Evolutionary conservation across 345 rosid genomes (phyloP).

Genomic region (Litchi chinensis): DNA sequence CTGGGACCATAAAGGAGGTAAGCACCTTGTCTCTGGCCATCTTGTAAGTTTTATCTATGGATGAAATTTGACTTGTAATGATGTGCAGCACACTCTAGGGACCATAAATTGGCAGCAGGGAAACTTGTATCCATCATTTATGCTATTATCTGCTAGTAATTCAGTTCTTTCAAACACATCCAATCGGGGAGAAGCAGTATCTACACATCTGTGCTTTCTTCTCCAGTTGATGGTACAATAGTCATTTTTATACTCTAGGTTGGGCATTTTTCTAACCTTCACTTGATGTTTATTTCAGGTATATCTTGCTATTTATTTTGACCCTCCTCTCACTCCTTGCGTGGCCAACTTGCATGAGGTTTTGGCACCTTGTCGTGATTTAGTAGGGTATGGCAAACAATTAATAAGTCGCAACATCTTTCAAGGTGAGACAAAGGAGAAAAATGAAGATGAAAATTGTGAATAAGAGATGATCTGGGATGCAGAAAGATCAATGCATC

Average conservation of each 20-base stretch:
- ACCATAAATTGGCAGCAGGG: constrained; percentile 97
- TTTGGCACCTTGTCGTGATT: constrained; percentile 40
- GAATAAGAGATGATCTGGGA: constrained; percentile 93
- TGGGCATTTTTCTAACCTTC: constrained; percentile 16
- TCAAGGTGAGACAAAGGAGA: constrained; percentile 55
- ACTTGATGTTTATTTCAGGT: constrained; percentile 49
- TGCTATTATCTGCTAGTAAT: constrained; percentile 71
- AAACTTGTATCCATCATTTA: constrained; percentile 87
- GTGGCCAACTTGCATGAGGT: constrained; percentile 70
- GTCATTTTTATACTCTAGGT: constrained; percentile 15
- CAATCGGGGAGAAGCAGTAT: constrained; percentile 41
- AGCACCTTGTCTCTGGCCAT: constrained; percentile 18
- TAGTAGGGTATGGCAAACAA: constrained; percentile 36
- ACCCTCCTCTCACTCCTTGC: constrained; percentile 57
- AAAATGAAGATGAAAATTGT: constrained; percentile 73
- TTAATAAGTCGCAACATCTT: constrained; percentile 43
- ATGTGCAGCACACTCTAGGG: constrained; percentile 83
- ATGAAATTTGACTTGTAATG: constrained; percentile 25
- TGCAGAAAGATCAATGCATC: constrained; percentile 93
- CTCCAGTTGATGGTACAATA: constrained; percentile 10
- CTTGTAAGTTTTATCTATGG: constrained; percentile 16
- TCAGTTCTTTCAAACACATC: constrained; percentile 36
- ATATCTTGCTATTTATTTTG: constrained; percentile 51
- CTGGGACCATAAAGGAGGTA: constrained; percentile 64
- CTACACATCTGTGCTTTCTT: constrained; percentile 75